Base-by-base conservation (phyloP, 2,329 filamentous ascomycete genomes). In the Penicillium sp. region DNA sequence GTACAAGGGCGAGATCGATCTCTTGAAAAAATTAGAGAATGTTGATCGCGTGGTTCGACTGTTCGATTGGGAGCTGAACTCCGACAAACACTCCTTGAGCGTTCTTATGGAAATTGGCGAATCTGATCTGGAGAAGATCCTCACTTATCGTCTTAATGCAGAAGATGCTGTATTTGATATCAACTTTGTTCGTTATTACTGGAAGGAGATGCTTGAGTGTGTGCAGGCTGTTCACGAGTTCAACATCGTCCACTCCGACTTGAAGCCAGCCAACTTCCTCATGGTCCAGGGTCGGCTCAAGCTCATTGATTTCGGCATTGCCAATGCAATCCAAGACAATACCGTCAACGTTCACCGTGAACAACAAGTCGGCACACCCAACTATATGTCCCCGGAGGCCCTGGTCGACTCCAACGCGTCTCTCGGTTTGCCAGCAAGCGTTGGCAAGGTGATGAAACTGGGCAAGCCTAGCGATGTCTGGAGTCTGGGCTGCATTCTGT, bases 131-230 rank as follows among this genome's bases (percentile, higher is more conserved):
- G 90, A 95, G 69, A 91, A 88, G 51, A 86, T 97, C 50, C 83
- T 99, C 60, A 87, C 87, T 31, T 84, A 87, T 60, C 86, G 87
- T 9, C 79, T 90, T 66, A 90, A 87, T 66, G 83, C 81, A 0
- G 88, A 92, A 56, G 85, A 89, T 50, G 85, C 90, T 34, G 84
- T 82, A 55, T 88, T 99, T 56, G 94, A 99, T 69, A 83, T 91
- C 1, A 90, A 89, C 49, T 97, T 97, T 72, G 91, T 94, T 11
- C 89, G 94, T n/a, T 95, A 90, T 75, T 96, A 96, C 79, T 99
- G 94, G 94, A 94, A 96, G 73, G 94, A 99, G 76, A 99, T 99
- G 94, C 87, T 99, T 16, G 92, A 96, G 72, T 97, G 94, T 70
- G 86, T 99, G 5, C 85, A 90, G 63, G 86, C 93, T 0, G 92